Conservation (phyloP, 352 stramenopile species). For the Elongisporangium anandrum region DNA sequence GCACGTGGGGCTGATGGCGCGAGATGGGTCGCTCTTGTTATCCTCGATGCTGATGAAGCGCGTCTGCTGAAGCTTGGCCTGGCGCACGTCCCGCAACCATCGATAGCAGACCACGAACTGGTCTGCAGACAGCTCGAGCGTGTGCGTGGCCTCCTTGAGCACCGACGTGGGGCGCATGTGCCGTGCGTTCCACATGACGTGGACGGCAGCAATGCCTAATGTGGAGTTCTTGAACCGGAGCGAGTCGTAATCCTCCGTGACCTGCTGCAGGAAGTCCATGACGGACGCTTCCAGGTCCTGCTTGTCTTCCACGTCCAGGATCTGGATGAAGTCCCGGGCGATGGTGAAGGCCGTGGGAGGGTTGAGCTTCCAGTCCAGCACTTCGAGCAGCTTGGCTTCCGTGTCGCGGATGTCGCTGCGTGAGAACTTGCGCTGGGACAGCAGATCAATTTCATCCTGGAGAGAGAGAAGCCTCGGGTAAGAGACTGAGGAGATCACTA, state of each 20-base stretch:
- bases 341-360: constrained; percentile 62
- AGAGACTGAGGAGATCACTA: neutral
- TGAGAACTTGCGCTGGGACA: constrained; percentile 74
- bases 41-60: constrained; percentile 37
- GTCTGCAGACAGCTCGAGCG: constrained; percentile 10
- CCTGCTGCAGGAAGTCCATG: neutral
- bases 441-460: constrained; percentile 60
- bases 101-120: constrained; percentile 34
- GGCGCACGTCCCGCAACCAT: constrained; percentile 23
- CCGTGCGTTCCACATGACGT: constrained; percentile 31
- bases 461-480: neutral
- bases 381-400: constrained; percentile 47
- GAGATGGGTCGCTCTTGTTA: constrained; percentile 23
- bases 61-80: constrained; percentile 10
- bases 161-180: constrained; percentile 17
- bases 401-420: constrained; percentile 50
- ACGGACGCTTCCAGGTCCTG: constrained; percentile 3
- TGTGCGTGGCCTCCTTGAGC: constrained; percentile 26
- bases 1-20: constrained; percentile 33
- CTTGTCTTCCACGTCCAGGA: constrained; percentile 21
- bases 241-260: constrained; percentile 19
- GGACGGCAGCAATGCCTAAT: constrained; percentile 29
- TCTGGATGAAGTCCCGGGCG: constrained; percentile 52
- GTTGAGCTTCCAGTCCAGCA: constrained; percentile 63
- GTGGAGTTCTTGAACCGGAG: constrained; percentile 30